Evolutionary conservation across 148 eudicot genomes (phyloP), one percentile per base, ranked within the genome.

Genomic region (Pouteria glomerata): DNA sequence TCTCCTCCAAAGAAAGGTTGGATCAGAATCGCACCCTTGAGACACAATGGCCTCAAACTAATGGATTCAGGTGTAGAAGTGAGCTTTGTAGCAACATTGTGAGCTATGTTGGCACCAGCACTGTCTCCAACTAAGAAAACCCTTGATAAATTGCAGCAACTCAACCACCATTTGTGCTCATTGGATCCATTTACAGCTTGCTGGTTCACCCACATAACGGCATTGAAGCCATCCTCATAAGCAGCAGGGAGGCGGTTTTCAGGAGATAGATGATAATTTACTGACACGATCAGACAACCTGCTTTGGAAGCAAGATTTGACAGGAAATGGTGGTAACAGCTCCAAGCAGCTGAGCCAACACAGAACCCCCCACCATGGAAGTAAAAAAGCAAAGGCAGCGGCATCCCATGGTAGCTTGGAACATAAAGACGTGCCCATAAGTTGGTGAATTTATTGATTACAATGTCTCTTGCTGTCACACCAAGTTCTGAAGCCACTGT

Each of bases 341-440:
- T 82, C 97, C 97, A 92, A 51, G 90, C 73, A 0, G 97, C 80
- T 1, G 97, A 87, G 41, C 96, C 97, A 29, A 92, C 97, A 63
- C 93, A 92, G 42, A 92, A 92, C 44, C 97, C 97, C 5, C 97
- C 97, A 15, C 97, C 97, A 21, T 92, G 96, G 70, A 90, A 92
- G 81, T 92, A 92, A 50, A 86, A 72, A 0, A 92, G 71, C 42
- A 88, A 47, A 53, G 93, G 91, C 26, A 63, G 4, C 34, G 78
- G 81, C 63, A 78, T 85, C 12, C n/a, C 41, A 26, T 37, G 8
- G 19, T 39, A 55, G 60, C 57, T 74, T 3, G 89, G 87, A 42
- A 76, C 79, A 57, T 89, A 89, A 45, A 89, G 15, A 19, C 94
- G 90, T 8, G 81, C 83, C 89, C 89, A 89, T 70, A 86, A 26